Conservation (phyloP, 768 basidiomycete species). For the Heimioporus sp. region DNA sequence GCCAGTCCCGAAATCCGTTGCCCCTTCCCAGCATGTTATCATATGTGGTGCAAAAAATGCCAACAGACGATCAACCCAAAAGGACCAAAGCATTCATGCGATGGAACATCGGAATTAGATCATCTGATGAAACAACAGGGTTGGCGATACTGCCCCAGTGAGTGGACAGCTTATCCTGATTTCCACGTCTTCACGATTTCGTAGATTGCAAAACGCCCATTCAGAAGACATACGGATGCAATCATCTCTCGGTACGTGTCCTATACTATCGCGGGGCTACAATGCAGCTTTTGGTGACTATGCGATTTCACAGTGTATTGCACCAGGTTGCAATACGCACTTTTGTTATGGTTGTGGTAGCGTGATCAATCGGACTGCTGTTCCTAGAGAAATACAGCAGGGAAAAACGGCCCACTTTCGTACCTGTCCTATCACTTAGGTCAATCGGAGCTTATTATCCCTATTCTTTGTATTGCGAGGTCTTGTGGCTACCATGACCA, state of each 20-base stretch:
- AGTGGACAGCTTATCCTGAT: slow-evolving; percentile 3
- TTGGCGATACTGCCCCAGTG: slow-evolving; percentile 65
- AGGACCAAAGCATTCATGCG: slow-evolving; percentile 53
- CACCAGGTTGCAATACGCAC: slow-evolving; percentile 57
- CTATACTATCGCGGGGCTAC: neutral
- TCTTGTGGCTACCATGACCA: neutral
- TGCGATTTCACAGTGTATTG: slow-evolving; percentile 40
- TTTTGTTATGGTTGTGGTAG: slow-evolving; percentile 53
- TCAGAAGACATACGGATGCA: slow-evolving; percentile 51
- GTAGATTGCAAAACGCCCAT: slow-evolving; percentile 49
- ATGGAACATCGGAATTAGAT: slow-evolving; percentile 52
- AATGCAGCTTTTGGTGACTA: neutral
- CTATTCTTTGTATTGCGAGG: neutral
- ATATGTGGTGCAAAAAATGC: slow-evolving; percentile 62
- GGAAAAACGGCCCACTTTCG: slow-evolving; percentile 35
- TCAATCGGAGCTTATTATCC: neutral
- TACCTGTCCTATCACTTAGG: slow-evolving; percentile 26
- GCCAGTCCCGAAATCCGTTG: slow-evolving; percentile 43
- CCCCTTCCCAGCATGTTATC: slow-evolving; percentile 45
- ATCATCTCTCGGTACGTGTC: slow-evolving; percentile 54
- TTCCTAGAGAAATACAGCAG: slow-evolving; percentile 29
- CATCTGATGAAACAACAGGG: slow-evolving; percentile 49
- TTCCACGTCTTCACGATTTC: neutral
- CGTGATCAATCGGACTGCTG: slow-evolving; percentile 41
- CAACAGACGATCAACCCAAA: slow-evolving; percentile 37